Conservation (phyloP, 345 rosid genomes). For the Boechera stricta region DNA sequence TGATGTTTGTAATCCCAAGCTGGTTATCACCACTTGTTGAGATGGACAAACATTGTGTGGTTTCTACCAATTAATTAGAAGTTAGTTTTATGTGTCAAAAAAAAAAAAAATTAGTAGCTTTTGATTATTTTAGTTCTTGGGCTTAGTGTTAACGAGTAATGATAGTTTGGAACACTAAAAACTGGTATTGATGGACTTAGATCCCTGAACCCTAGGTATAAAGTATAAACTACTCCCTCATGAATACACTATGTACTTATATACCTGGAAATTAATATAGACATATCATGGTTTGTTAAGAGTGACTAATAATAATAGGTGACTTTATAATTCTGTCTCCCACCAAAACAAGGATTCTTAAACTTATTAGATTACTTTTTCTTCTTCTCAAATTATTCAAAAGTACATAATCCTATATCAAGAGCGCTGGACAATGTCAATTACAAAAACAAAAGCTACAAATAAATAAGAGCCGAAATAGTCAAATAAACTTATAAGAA, state of each 20-base stretch:
- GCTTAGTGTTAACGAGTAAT: conserved; percentile 1
- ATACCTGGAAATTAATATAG: background rate
- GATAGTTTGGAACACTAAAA: background rate
- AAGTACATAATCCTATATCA: conserved; percentile 16
- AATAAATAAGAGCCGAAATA: background rate
- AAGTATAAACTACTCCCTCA: conserved; percentile 16
- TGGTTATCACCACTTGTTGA: too few relatives aligned
- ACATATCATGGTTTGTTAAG: conserved; percentile 27
- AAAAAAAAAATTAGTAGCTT: background rate
- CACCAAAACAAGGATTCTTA: conserved; percentile 34
- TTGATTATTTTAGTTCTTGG: conserved; percentile 2
- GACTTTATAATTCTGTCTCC: conserved; percentile 40
- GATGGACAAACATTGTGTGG: too few relatives aligned
- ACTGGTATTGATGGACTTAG: conserved; percentile 1
- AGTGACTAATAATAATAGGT: conserved; percentile 10
- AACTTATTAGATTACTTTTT: background rate
- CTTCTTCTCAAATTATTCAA: conserved; percentile 11
- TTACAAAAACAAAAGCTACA: background rate
- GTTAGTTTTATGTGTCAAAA: background rate
- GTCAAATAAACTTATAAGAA: background rate
- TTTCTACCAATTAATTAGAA: too few relatives aligned
- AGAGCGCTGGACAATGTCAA: background rate
- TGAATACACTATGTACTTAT: background rate
- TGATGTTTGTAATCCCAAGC: too few relatives aligned
- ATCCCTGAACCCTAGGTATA: background rate